Evolutionary conservation across 208 protist genomes (phyloP), one percentile per base, ranked within the genome.

Genomic region (Trypanosomatidae sp.): DNA sequence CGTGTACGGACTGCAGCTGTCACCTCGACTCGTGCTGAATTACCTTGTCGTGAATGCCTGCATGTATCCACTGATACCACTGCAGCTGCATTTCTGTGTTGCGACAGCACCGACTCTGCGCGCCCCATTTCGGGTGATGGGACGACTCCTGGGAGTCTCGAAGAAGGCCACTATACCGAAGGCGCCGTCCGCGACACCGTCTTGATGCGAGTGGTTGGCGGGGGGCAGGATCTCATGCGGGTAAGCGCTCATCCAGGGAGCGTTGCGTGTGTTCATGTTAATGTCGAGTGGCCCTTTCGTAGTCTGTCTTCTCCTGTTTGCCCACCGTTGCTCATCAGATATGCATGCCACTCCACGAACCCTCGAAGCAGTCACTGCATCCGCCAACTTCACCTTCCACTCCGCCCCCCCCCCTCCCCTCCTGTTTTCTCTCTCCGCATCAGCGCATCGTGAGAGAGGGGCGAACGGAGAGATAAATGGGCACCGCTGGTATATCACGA

Each of bases 1-100:
- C 13, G 66, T 95, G 25, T 81, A 76, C 9, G 85, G 82, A 19
- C 9, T 91, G 19, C 77, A 76, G 30, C 76, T 94, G 28, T 90
- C 88, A 0, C 82, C 81, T 8, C 83, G 88, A 9, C 74, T 96
- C 43, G 36, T 93, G 8, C 36, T 90, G 3, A 90, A 96, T 78
- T 94, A 94, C 66, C n/a, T 89, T 15, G 36, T 89, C 13, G 89
- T 79, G 6, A 94, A 92, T 58, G 62, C 52, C 15, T 75, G 86
- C 56, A 89, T 70, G 9, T 90, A 84, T 64, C 88, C 90, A n/a
- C 62, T 91, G 43, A 82, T 88, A 55, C 50, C 60, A 5, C 67
- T 82, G 36, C 78, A 94, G 71, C 56, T 89, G 53, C 67, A 74
- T 0, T 89, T 93, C 44, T 94, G 89, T 69, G 12, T 59, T 0